phyloP scores from a whole-genome alignment of 768 basidiomycete species.

The Favolaschia claudopus region DNA sequence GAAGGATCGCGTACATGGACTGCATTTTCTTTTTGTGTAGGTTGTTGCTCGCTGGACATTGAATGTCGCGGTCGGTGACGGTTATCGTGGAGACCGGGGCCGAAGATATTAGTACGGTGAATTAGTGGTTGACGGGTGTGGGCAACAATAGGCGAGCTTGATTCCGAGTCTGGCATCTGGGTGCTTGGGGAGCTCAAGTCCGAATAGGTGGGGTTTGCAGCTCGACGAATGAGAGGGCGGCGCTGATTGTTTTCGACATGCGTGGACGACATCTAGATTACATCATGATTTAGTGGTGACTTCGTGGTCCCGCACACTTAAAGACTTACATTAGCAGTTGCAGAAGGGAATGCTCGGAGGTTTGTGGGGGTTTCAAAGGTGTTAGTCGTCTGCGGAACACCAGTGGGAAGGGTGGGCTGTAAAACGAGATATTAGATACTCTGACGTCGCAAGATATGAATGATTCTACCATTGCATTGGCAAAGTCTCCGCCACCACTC shows the following conservation, averaged over 20 bases:
- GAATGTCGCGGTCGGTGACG: constrained; percentile 4
- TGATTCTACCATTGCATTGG: too few relatives aligned
- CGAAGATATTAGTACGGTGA: background rate
- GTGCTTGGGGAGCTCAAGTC: background rate
- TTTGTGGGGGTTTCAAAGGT: too few relatives aligned
- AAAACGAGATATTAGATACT: too few relatives aligned
- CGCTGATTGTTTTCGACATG: background rate
- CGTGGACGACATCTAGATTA: background rate
- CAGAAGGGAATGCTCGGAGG: background rate
- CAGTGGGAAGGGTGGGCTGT: too few relatives aligned
- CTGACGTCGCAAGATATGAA: too few relatives aligned
- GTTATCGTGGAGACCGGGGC: background rate
- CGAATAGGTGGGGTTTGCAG: background rate
- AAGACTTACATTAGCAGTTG: background rate
- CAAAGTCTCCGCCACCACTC: too few relatives aligned
- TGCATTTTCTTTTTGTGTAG: background rate
- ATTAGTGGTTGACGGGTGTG: background rate
- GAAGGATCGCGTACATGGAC: background rate
- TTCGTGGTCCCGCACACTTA: too few relatives aligned
- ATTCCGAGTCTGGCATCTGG: background rate
- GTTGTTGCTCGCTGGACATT: background rate
- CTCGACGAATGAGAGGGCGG: background rate
- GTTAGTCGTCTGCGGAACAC: too few relatives aligned
- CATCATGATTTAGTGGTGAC: background rate
- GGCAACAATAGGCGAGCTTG: background rate